These are phyloP conservation scores for Parafenestella ontariensis DNA, from an alignment of 2,329 filamentous ascomycete genomes.

Conservation along the genomic window DNA sequence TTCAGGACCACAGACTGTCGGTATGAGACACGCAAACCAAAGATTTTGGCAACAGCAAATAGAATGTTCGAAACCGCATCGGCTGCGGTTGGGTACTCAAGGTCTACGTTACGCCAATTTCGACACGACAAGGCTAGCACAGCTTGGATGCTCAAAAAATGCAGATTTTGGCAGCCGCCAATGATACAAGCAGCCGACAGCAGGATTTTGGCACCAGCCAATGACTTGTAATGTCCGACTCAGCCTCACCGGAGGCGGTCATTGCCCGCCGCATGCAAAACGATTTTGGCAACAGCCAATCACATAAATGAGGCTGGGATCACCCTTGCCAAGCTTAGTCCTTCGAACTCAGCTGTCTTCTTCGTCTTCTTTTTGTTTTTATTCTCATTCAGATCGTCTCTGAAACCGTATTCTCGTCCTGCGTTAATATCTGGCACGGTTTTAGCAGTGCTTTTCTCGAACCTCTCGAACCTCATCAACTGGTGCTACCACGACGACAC, in stretches of 20 bases:
- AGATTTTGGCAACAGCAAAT: not conserved
- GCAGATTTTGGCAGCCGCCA: conserved; percentile 4
- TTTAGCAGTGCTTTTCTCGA: not conserved
- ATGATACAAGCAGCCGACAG: not conserved
- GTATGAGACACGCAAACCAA: not conserved
- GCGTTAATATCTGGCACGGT: not conserved
- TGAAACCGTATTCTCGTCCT: not conserved
- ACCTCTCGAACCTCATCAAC: too few species aligned
- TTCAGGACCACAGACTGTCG: not conserved
- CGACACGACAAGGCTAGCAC: not conserved
- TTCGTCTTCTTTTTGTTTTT: not conserved
- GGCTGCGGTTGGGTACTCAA: not conserved
- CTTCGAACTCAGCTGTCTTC: not conserved
- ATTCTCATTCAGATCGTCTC: not conserved
- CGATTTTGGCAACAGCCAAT: conserved; percentile 10
- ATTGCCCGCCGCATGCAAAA: not conserved
- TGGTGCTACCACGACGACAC: too few species aligned
- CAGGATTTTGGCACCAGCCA: conserved; percentile 2
- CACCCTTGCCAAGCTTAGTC: not conserved
- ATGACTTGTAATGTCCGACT: not conserved
- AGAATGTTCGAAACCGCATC: not conserved
- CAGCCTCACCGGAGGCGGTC: too few species aligned
- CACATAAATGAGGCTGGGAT: not conserved
- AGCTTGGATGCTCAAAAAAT: not conserved
- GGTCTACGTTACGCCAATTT: not conserved